Conservation (phyloP, 2,329 filamentous ascomycete genomes). For the Emmonsia crescens region DNA sequence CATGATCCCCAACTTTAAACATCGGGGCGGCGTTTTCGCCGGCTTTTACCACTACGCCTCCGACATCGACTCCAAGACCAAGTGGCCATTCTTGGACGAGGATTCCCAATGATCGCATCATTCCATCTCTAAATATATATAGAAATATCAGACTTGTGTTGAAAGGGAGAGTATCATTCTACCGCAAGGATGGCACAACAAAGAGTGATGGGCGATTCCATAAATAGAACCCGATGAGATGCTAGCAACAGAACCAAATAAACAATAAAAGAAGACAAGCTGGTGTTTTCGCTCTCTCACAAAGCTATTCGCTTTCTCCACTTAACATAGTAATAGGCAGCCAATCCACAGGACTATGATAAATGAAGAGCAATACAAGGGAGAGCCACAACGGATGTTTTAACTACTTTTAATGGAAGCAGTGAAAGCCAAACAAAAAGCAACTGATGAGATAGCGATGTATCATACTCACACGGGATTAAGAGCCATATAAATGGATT, state of each 20-base stretch:
- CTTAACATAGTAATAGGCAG: not conserved
- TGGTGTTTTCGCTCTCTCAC: not conserved
- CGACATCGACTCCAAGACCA: conserved; percentile 20
- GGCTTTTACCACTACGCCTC: conserved; percentile 21
- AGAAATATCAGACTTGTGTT: not conserved
- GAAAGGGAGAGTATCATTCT: not conserved
- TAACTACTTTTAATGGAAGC: not conserved
- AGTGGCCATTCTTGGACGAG: conserved; percentile 24
- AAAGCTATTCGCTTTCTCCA: not conserved
- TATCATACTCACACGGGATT: conserved; percentile 21
- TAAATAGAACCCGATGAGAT: not conserved
- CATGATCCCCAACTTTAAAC: conserved; percentile 22
- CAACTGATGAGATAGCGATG: not conserved
- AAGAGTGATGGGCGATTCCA: not conserved
- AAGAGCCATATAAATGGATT: conserved; percentile 21
- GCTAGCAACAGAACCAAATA: not conserved
- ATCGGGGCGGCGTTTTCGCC: conserved; percentile 19
- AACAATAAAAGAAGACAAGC: not conserved
- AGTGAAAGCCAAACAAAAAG: not conserved
- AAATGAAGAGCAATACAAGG: not conserved
- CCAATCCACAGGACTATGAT: not conserved
- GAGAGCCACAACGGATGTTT: not conserved
- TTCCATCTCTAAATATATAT: conserved; percentile 15
- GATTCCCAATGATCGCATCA: conserved; percentile 18
- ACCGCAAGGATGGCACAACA: not conserved